These are phyloP conservation scores for Parathielavia appendiculata DNA, from an alignment of 495 filamentous ascomycete genomes.

Conservation along the genomic window DNA sequence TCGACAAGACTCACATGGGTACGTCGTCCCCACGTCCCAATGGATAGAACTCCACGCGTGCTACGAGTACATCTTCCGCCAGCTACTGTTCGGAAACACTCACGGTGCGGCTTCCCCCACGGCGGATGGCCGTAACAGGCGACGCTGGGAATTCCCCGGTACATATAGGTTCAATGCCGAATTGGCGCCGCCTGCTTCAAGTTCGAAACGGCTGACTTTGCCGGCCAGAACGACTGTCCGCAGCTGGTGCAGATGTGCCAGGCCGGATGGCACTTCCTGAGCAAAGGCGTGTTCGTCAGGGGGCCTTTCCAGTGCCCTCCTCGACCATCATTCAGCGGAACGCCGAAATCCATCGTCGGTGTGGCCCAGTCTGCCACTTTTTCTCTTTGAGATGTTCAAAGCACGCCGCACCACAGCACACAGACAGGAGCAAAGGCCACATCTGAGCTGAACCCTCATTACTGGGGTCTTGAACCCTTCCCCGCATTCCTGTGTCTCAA, in stretches of 20 bases:
- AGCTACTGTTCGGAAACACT: not conserved
- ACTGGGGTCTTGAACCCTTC: no score
- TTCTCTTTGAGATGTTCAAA: no score
- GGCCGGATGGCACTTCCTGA: slow-evolving; percentile 36
- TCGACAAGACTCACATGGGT: slow-evolving; percentile 34
- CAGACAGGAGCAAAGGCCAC: no score
- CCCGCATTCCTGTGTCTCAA: no score
- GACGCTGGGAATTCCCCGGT: not conserved
- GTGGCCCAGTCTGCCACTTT: not conserved
- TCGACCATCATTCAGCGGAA: not conserved
- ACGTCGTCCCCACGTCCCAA: slow-evolving; percentile 37
- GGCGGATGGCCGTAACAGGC: not conserved
- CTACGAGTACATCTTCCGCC: slow-evolving; percentile 35
- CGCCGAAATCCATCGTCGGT: not conserved
- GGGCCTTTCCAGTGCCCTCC: not conserved
- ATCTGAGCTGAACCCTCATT: no score
- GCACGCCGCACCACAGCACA: no score
- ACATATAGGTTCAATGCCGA: no score
- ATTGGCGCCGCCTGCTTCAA: slow-evolving; percentile 34
- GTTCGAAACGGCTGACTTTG: slow-evolving; percentile 44
- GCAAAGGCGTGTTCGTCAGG: slow-evolving; percentile 38
- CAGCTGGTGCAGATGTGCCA: slow-evolving; percentile 30
- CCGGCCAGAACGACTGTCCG: slow-evolving; percentile 41
- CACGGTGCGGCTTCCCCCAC: not conserved
- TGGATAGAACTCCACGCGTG: slow-evolving; percentile 45